Evolutionary conservation across 441 rosid species (phyloP), one percentile per base, ranked within the genome.

Genomic region (Kokia cookei): DNA sequence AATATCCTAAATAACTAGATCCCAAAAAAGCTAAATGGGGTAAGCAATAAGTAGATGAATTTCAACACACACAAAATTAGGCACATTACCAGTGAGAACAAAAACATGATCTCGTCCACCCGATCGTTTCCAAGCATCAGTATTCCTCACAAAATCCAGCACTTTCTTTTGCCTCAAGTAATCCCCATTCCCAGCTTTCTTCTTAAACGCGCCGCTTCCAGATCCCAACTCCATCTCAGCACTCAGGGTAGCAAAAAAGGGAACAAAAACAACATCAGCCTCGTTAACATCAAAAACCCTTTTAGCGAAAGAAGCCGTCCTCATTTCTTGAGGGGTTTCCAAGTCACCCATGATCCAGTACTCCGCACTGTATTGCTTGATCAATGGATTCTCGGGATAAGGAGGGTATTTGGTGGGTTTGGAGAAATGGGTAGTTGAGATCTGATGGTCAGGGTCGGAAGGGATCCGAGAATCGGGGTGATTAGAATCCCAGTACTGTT

Each of bases 361-460:
- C 91, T 94, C 98, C 1, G 97, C 97, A 50, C 96, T 92, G 81
- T 94, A 94, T 80, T 94, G 98, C 79, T 91, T 91, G 64, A 92
- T 90, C 81, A 94, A 70, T 2, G 98, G 95, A 64, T 88, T 94
- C 80, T 88, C 94, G 3, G 96, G 88, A 73, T 86, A 94, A 0
- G 89, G 86, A 58, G 87, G 94, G 76, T 82, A 85, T 8, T 80
- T 73, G 15, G 19, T 57, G 73, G 71, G 50, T 58, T 75, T 80
- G 26, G 68, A 73, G 40, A 13, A 73, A 35, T 26, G 75, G 72
- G 78, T 24, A 24, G 65, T 59, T 11, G 65, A 71, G 75, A 70
- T 65, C 48, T 72, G 82, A 76, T 82, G 92, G 79, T 93, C 98
- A 3, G 97, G 93, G 82, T 93, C 93, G 29, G 77, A 77, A 65